Conservation (phyloP, 2,329 filamentous ascomycete genomes). For the Colletotrichum zoysiae region DNA sequence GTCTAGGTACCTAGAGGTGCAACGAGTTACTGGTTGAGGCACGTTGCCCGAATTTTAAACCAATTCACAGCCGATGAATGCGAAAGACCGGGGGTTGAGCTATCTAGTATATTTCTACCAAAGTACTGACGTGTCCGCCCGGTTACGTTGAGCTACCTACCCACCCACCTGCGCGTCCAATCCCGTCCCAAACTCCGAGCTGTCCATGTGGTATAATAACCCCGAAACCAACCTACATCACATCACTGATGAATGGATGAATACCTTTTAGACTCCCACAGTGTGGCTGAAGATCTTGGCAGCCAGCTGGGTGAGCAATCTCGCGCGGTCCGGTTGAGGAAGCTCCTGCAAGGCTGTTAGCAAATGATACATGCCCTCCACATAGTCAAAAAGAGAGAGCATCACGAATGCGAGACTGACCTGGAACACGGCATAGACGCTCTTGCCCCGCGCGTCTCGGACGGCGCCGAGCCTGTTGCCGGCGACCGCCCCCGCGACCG, state of each 20-base stretch:
- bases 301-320: conserved; percentile 85
- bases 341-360: conserved; percentile 69
- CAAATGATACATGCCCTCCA: neutral
- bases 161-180: neutral
- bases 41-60: too few relatives aligned
- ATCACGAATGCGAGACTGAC: conserved; percentile 51
- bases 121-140: conserved; percentile 1
- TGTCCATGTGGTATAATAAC: conserved; percentile 11
- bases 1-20: too few relatives aligned
- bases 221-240: neutral
- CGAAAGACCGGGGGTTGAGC: neutral
- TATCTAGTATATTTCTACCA: conserved; percentile 25
- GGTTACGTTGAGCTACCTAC: conserved; percentile 7
- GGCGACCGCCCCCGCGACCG: conserved; percentile 90
- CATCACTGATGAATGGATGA: neutral
- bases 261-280: conserved; percentile 64
- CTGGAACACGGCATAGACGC: conserved; percentile 90
- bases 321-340: conserved; percentile 84
- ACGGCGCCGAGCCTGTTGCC: conserved; percentile 93
- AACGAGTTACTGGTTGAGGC: too few relatives aligned
- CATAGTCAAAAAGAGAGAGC: too few relatives aligned
- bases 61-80: neutral
- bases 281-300: conserved; percentile 88
- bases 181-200: conserved; percentile 34
- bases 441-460: conserved; percentile 91